phyloP scores from a whole-genome alignment of 78 protist genomes.

The Dictyostelium purpureum region DNA sequence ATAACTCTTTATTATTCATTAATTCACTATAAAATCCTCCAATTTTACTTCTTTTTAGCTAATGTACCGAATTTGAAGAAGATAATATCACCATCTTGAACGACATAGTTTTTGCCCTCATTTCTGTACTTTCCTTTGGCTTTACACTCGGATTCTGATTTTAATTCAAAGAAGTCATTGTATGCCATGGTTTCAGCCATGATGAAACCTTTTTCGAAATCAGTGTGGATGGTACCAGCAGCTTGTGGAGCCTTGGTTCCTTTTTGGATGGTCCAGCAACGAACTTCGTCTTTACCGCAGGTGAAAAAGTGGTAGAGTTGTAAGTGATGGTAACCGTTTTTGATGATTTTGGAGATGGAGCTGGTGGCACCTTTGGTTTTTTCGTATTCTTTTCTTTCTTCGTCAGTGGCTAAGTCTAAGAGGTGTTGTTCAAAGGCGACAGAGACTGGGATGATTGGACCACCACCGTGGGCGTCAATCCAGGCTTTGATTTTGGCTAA shows the following conservation, averaged over 20 bases:
- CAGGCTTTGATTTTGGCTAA: conserved; percentile 92
- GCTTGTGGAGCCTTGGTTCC: conserved; percentile 95
- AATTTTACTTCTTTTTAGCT: background rate
- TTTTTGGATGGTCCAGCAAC: conserved; percentile 92
- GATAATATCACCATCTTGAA: conserved; percentile 93
- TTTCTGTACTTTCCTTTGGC: conserved; percentile 90
- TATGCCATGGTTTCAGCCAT: conserved; percentile 92
- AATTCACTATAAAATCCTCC: too few species aligned
- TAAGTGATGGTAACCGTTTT: conserved; percentile 90
- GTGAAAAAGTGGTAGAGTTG: conserved; percentile 94
- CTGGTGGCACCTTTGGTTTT: conserved; percentile 17
- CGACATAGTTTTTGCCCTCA: conserved; percentile 88
- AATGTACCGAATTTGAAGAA: conserved; percentile 87
- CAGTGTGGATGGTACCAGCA: conserved; percentile 97
- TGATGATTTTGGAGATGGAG: conserved; percentile 85
- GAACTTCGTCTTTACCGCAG: conserved; percentile 95
- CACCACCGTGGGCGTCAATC: conserved; percentile 89
- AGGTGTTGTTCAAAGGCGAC: conserved; percentile 84
- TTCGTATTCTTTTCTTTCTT: conserved; percentile 37
- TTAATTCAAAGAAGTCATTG: conserved; percentile 78
- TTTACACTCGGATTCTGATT: conserved; percentile 74
- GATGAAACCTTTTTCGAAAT: conserved; percentile 94
- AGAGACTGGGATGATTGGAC: conserved; percentile 92
- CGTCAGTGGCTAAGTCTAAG: conserved; percentile 6
- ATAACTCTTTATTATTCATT: too few species aligned